Conservation (phyloP, 2,329 filamentous ascomycete species). For the Trichoderma asperellum region DNA sequence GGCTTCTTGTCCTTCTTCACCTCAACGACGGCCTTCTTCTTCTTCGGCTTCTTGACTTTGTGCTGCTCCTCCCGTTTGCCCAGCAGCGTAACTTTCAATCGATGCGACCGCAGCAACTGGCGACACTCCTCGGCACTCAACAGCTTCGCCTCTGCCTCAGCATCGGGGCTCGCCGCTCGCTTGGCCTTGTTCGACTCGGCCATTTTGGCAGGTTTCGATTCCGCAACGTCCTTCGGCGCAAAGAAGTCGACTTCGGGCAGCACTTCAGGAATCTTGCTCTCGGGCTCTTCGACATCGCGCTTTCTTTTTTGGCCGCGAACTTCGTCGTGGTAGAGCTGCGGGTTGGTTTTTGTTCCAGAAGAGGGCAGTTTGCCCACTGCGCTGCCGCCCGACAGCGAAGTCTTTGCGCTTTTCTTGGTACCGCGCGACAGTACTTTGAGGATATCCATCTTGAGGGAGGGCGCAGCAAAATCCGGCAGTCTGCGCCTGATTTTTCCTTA, state of each 20-base stretch:
- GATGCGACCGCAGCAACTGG: conserved; percentile 75
- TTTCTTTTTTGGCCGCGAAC: conserved; percentile 60
- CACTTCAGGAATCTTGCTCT: conserved; percentile 36
- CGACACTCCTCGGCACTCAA: conserved; percentile 73
- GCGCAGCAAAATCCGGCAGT: not conserved
- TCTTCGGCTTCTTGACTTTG: conserved; percentile 60
- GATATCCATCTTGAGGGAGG: conserved; percentile 62
- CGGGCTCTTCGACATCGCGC: conserved; percentile 48
- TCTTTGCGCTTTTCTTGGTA: conserved; percentile 59
- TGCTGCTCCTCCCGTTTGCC: conserved; percentile 51
- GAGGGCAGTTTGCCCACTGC: conserved; percentile 60
- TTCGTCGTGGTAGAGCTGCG: conserved; percentile 70
- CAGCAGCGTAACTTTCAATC: conserved; percentile 82
- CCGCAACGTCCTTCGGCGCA: conserved; percentile 49
- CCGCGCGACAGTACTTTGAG: conserved; percentile 73
- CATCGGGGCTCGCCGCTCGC: conserved; percentile 38
- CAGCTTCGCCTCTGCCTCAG: conserved; percentile 36
- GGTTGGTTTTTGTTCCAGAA: conserved; percentile 64
- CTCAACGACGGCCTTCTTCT: conserved; percentile 53
- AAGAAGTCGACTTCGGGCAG: conserved; percentile 63
- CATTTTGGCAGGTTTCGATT: conserved; percentile 38
- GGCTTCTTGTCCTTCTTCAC: conserved; percentile 58
- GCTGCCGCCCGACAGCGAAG: conserved; percentile 37
- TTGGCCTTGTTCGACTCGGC: conserved; percentile 33
- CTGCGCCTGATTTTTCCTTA: not conserved